phyloP scores from a whole-genome alignment of 129 eudicot genomes.

The Pittosporum tobira region DNA sequence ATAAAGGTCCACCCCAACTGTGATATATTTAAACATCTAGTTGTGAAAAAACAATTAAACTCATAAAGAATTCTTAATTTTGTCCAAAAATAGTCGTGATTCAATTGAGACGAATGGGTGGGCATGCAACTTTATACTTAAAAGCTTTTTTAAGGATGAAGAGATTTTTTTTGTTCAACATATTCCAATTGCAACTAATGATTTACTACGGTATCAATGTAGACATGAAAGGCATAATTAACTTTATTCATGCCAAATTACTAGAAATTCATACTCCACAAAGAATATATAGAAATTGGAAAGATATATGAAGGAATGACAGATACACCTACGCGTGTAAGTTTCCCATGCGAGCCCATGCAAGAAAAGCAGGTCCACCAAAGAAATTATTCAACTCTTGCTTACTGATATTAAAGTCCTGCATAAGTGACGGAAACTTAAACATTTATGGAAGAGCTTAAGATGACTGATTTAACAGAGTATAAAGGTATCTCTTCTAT shows the following conservation, averaged over 20 bases:
- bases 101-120: not conserved
- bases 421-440: slow-evolving; percentile 8
- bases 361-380: slow-evolving; percentile 98
- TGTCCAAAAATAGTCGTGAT: not conserved
- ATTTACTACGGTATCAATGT: no score
- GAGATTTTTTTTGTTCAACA: no score
- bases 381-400: slow-evolving; percentile 75
- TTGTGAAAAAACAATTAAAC: not conserved
- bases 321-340: slow-evolving; percentile 71
- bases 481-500: no score
- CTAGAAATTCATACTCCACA: not conserved
- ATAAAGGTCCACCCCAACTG: slow-evolving; percentile 99
- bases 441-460: no score
- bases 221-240: no score
- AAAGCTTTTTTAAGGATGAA: no score
- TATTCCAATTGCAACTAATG: no score
- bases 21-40: slow-evolving; percentile 7
- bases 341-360: slow-evolving; percentile 99
- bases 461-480: not conserved
- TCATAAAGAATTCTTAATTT: not conserved
- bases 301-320: not conserved
- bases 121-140: not conserved
- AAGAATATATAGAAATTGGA: not conserved
- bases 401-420: slow-evolving; percentile 63
- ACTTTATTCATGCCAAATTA: not conserved